Percentiles rank a stretch among this genome's conserved stretches.
phyloP scores from a whole-genome alignment of 2,329 filamentous ascomycete genomes.

The Pseudocercospora macadamiae region DNA sequence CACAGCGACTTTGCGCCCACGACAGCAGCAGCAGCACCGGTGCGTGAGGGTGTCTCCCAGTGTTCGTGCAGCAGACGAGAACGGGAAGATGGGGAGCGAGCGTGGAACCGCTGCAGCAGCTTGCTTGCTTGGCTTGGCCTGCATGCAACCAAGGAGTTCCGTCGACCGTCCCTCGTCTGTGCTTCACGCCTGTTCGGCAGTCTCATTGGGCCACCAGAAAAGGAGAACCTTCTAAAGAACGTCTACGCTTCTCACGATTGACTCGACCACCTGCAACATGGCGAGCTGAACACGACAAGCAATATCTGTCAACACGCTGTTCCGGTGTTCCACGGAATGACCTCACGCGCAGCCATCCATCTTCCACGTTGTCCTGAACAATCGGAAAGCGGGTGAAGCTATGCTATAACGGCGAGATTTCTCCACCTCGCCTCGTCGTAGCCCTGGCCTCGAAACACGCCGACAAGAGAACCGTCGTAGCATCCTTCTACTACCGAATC shows the following conservation, averaged over 20 bases:
- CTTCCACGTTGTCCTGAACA: neutral
- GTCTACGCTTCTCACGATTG: neutral
- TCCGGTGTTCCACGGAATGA: too few species aligned
- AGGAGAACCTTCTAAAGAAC: neutral
- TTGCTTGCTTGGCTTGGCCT: neutral
- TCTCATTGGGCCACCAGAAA: neutral
- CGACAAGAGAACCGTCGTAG: neutral
- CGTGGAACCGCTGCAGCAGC: too few species aligned
- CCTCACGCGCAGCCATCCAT: neutral
- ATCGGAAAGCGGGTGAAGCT: neutral
- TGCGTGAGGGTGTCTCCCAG: neutral
- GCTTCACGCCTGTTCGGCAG: neutral
- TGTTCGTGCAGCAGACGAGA: neutral
- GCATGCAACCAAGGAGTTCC: too few species aligned
- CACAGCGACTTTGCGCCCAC: slow-evolving; percentile 13
- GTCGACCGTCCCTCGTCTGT: too few species aligned
- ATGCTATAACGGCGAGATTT: neutral
- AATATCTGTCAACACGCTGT: too few species aligned
- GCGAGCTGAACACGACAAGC: too few species aligned
- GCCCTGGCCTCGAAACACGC: too few species aligned
- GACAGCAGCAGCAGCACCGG: neutral
- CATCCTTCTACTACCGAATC: neutral
- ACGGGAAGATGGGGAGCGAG: neutral
- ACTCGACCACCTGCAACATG: neutral
- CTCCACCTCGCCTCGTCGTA: too few species aligned